Evolutionary conservation across 805 yeast genomes (phyloP).

Genomic region (Saccharomyces cerevisiae): DNA sequence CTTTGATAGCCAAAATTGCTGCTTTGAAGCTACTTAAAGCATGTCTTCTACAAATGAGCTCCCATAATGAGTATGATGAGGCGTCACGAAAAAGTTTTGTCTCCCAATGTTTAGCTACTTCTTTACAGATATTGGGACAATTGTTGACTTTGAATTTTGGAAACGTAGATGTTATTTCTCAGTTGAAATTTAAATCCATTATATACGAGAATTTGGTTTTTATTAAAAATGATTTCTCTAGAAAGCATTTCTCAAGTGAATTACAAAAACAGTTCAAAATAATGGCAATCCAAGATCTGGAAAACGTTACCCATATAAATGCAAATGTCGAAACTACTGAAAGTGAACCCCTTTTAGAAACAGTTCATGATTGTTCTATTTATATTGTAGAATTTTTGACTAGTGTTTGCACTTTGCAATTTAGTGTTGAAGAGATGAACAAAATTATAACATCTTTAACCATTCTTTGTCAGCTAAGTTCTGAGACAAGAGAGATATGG

Average conservation of each 20-base stretch:
- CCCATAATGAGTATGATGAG: slow-evolving; percentile 10
- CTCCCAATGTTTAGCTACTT: slow-evolving; percentile 11
- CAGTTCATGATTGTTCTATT: slow-evolving; percentile 16
- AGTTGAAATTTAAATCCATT: slow-evolving; percentile 8
- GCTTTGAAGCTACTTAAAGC: slow-evolving; percentile 46
- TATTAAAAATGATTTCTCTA: slow-evolving; percentile 19
- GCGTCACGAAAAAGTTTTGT: slow-evolving; percentile 15
- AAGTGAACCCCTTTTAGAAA: slow-evolving; percentile 3
- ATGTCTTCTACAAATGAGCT: slow-evolving; percentile 45
- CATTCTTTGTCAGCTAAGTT: slow-evolving; percentile 36
- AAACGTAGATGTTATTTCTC: neutral
- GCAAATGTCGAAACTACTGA: neutral
- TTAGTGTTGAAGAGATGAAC: slow-evolving; percentile 6
- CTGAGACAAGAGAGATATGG: slow-evolving; percentile 41
- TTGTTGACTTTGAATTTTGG: slow-evolving; percentile 5
- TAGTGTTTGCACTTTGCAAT: slow-evolving; percentile 6
- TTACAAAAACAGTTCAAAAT: slow-evolving; percentile 6
- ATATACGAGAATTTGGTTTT: slow-evolving; percentile 20
- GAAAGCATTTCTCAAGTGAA: slow-evolving; percentile 11
- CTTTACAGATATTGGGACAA: slow-evolving; percentile 9
- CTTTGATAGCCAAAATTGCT: slow-evolving; percentile 36
- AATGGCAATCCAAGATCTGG: slow-evolving; percentile 13
- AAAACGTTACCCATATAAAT: neutral
- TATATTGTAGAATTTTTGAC: slow-evolving; percentile 18
- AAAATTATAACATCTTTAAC: slow-evolving; percentile 28